These are phyloP conservation scores for Colletotrichum echinochloae DNA, from an alignment of 2,329 filamentous ascomycete genomes.

Conservation along the genomic window DNA sequence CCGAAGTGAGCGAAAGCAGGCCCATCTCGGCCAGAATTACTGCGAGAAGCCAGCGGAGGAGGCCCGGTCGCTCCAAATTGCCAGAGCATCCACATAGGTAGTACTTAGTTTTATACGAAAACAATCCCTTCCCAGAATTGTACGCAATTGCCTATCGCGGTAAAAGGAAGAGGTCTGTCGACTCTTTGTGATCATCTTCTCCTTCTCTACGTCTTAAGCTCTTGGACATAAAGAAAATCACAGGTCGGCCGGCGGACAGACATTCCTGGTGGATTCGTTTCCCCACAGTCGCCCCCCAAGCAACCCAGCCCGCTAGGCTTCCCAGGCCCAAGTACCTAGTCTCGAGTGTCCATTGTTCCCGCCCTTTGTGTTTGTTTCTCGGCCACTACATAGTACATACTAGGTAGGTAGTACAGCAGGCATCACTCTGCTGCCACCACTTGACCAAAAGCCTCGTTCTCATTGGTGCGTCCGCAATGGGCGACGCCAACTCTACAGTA, in stretches of 20 bases:
- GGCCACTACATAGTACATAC: not conserved
- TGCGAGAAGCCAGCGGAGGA: constrained; percentile 28
- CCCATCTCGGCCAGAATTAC: constrained; percentile 40
- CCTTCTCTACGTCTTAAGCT: not conserved
- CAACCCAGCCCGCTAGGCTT: not conserved
- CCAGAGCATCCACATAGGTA: not conserved
- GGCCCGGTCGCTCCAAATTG: not conserved
- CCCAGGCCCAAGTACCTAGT: constrained; percentile 1
- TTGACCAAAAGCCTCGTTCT: constrained; percentile 39
- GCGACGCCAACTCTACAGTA: constrained; percentile 34
- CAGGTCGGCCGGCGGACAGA: not conserved
- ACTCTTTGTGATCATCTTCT: not conserved
- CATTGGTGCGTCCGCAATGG: constrained; percentile 32
- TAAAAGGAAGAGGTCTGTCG: not conserved
- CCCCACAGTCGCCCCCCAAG: constrained; percentile 8
- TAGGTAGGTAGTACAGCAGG: too few species aligned
- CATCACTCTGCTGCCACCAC: constrained; percentile 1
- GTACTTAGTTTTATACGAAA: not conserved
- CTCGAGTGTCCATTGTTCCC: constrained; percentile 19
- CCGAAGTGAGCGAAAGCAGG: constrained; percentile 35
- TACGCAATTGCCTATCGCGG: constrained; percentile 8
- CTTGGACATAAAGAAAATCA: not conserved
- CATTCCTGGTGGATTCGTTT: not conserved
- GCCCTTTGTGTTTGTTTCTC: constrained; percentile 23
- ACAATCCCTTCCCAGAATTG: constrained; percentile 14